Conservation (phyloP, 2,329 filamentous ascomycete species). For the Calycina herbarum region DNA sequence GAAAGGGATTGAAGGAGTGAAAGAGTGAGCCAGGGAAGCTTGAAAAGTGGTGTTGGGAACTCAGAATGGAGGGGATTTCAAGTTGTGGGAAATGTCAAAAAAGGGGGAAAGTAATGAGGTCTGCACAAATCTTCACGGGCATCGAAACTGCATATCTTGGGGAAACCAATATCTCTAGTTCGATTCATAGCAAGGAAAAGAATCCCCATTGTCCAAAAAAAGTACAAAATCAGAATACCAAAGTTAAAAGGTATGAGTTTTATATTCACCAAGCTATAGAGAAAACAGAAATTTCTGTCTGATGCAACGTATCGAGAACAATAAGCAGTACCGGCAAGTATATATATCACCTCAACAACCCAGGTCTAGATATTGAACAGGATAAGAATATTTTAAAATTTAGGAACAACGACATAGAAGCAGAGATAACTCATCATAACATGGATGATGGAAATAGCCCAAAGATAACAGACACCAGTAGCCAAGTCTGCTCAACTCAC, state of each 20-base stretch:
- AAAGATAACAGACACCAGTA: not conserved
- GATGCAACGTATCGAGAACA: too few species aligned
- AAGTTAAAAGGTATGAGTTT: too few species aligned
- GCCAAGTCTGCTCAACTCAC: conserved; percentile 27
- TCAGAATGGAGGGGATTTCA: not conserved
- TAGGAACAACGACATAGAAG: not conserved
- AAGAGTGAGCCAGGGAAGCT: not conserved
- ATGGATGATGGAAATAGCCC: not conserved
- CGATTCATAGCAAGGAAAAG: too few species aligned
- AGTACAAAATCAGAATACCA: too few species aligned
- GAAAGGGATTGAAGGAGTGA: not conserved
- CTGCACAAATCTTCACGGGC: not conserved
- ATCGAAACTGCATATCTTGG: not conserved
- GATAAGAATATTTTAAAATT: not conserved
- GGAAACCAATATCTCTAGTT: not conserved
- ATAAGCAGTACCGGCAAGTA: not conserved
- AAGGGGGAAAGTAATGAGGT: not conserved
- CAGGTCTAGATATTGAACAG: not conserved
- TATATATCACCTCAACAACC: not conserved
- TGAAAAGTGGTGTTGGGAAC: not conserved
- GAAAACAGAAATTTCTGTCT: too few species aligned
- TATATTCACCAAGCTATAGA: too few species aligned
- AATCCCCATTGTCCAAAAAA: too few species aligned
- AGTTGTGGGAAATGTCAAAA: not conserved
- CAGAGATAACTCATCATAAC: not conserved